Evolutionary conservation across 805 yeast species (phyloP).

Genomic region (Saturnispora mendoncae): DNA sequence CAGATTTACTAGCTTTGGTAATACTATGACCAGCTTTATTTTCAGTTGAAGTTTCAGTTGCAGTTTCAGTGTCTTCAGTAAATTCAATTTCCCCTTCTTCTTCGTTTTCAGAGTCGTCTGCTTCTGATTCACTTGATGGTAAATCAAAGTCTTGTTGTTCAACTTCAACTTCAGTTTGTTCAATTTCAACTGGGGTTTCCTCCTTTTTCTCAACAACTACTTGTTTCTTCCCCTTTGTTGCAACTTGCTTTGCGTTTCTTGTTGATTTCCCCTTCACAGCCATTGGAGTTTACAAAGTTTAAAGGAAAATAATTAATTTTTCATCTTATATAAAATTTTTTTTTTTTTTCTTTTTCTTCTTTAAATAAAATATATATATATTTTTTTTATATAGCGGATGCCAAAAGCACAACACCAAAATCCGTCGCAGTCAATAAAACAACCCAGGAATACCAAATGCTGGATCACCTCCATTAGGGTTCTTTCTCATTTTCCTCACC

Average conservation of each 20-base stretch:
- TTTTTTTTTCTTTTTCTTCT: conserved; percentile 1
- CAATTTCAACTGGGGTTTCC: background rate
- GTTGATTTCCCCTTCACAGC: too few relatives aligned
- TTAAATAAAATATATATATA: too few relatives aligned
- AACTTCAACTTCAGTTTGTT: conserved; percentile 11
- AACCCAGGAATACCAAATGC: too few relatives aligned
- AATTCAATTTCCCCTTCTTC: conserved; percentile 1
- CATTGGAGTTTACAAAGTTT: too few relatives aligned
- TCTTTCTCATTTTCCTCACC: too few relatives aligned
- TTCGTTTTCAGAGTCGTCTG: conserved; percentile 12
- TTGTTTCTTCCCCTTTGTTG: too few relatives aligned
- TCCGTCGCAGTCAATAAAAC: too few relatives aligned
- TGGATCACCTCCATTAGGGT: too few relatives aligned
- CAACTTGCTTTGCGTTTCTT: too few relatives aligned
- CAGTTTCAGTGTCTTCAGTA: conserved; percentile 16
- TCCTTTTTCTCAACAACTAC: conserved; percentile 5
- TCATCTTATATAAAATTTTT: background rate
- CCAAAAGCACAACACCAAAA: too few relatives aligned
- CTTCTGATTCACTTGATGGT: conserved; percentile 13
- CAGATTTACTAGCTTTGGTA: conserved; percentile 1
- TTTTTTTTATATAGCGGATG: too few relatives aligned
- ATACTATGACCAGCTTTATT: conserved; percentile 6
- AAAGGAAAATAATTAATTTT: too few relatives aligned
- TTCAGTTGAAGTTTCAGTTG: conserved; percentile 6
- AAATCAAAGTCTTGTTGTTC: conserved; percentile 17